These are phyloP conservation scores for Linum tenue DNA, from an alignment of 345 rosid genomes.

Conservation along the genomic window DNA sequence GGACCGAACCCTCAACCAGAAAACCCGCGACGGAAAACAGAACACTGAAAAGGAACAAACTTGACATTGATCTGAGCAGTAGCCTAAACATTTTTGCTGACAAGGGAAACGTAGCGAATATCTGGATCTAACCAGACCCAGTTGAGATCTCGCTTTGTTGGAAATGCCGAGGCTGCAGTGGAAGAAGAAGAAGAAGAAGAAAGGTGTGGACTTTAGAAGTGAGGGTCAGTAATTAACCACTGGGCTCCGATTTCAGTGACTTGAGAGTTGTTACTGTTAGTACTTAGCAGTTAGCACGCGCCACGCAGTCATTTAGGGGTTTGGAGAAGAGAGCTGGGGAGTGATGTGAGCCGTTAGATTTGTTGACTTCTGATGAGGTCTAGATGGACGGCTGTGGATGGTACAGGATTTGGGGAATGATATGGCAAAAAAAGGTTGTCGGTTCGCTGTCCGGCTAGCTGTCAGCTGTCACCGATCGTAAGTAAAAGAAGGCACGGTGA, in stretches of 20 bases:
- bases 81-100: slow-evolving; percentile 14
- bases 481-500: no score
- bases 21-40: slow-evolving; percentile 15
- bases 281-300: background rate
- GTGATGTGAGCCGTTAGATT: slow-evolving; percentile 11
- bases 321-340: background rate
- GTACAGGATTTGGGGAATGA: background rate
- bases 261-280: background rate
- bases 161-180: background rate
- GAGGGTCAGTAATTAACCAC: no score
- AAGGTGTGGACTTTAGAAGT: slow-evolving; percentile 2
- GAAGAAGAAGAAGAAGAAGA: background rate
- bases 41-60: slow-evolving; percentile 19
- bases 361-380: background rate
- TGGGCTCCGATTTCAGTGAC: background rate
- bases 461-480: no score
- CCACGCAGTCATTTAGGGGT: background rate
- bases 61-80: slow-evolving; percentile 7
- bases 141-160: slow-evolving; percentile 11
- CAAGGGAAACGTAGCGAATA: slow-evolving; percentile 1
- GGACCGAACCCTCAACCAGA: slow-evolving; percentile 55
- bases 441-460: background rate
- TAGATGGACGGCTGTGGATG: background rate
- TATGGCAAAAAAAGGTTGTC: background rate
- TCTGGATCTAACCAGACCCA: slow-evolving; percentile 27